Conservation (phyloP, 2,329 filamentous ascomycete species). For the Zalaria sp. region DNA sequence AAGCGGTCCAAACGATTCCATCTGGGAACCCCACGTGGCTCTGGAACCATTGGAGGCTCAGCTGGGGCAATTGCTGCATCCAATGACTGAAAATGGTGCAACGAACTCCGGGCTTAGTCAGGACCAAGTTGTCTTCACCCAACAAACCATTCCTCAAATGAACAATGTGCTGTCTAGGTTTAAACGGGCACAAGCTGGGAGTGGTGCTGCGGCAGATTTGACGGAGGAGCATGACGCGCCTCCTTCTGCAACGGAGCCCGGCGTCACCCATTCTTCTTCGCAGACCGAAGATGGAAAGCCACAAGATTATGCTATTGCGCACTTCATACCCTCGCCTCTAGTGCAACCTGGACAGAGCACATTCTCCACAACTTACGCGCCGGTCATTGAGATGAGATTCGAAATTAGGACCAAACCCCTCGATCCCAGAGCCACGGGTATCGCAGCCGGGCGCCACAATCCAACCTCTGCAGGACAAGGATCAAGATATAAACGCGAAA, state of each 20-base stretch:
- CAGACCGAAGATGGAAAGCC: background rate
- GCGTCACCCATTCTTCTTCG: background rate
- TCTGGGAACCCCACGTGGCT: background rate
- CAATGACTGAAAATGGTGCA: no score
- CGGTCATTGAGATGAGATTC: slow-evolving; percentile 2
- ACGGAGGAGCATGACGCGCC: background rate
- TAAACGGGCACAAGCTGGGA: background rate
- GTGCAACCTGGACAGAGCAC: background rate
- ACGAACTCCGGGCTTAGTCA: no score
- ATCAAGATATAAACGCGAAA: background rate
- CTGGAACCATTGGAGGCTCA: no score
- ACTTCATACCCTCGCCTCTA: slow-evolving; percentile 5
- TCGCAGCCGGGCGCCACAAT: background rate
- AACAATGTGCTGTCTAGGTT: background rate
- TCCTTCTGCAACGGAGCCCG: background rate
- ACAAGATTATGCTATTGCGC: slow-evolving; percentile 1
- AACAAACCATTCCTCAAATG: background rate
- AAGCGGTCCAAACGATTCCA: background rate
- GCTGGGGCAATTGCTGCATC: no score
- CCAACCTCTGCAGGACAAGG: background rate
- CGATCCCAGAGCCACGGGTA: background rate
- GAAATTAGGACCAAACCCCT: background rate
- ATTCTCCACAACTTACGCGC: background rate
- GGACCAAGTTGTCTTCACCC: background rate
- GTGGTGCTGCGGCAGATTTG: background rate